Base-by-base conservation (phyloP, 192 early-diverging fungal species). In the Rhizoclosmatium globosum region DNA sequence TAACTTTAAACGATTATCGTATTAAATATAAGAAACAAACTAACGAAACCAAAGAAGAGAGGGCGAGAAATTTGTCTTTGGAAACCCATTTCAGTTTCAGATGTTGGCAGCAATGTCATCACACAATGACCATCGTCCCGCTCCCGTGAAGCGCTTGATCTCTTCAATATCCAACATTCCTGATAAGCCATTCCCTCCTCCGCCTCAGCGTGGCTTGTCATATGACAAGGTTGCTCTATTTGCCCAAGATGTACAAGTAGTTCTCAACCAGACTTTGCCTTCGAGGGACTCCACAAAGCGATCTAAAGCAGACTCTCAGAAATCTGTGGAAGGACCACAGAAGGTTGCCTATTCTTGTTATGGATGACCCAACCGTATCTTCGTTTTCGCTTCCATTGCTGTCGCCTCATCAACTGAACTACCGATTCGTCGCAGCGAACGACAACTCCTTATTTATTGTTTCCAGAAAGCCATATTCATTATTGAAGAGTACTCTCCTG, bases 331-430 rank as follows among this genome's bases (percentile, higher is more conserved):
- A 17, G 56, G 56, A 15, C 0, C 13, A 17, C 15, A 57, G 56
- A 57, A 57, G 13, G 56, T 1, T 15, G 1, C 56, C 31, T 31
- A 31, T 31, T 31, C 31, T 31, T 64, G 1, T 64, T 41, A 6
- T 64, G 62, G 62, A 64, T 0, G 62, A 64, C 62, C 1, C 62
- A 21, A 21, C 0, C 7, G 7, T 64, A 21, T 17, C 62, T 17
- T 64, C 21, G 7, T 23, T 64, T 6, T 64, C 23, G 6, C 62
- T 64, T 21, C 62, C 62, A 42, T 0, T 64, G 62, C 1, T 57
- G 11, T 64, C 62, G 62, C 62, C 62, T 21, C 62, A 64, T 64
- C 62, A 42, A 21, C 23, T 64, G 23, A 64, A 21, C 62, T 64
- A 64, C 1, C 62, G 62, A 64, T 64, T 64, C 62, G 0, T 11